A percentile compares a stretch with the other conserved stretches of the same genome.
Evolutionary conservation across 768 basidiomycete genomes (phyloP).

Genomic region (Leccinum incarnatum): DNA sequence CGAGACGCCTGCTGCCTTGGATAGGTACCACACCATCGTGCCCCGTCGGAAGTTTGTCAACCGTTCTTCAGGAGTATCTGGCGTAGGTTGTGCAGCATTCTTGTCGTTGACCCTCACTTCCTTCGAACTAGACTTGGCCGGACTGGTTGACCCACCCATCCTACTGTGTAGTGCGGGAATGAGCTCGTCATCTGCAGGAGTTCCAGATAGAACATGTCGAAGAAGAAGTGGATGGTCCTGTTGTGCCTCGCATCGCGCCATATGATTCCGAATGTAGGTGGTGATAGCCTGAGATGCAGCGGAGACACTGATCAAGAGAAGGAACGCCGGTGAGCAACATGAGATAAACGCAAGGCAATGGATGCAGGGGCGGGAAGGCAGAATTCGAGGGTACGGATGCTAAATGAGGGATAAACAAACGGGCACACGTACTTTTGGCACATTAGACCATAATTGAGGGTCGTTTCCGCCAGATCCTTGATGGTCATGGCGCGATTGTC

Average conservation of each 20-base stretch:
- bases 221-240: constrained; percentile 74
- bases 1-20: constrained; percentile 67
- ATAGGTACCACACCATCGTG: constrained; percentile 80
- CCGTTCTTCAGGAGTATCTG: constrained; percentile 31
- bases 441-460: constrained; percentile 58
- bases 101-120: constrained; percentile 29
- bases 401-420: constrained; percentile 5
- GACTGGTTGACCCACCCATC: constrained; percentile 60
- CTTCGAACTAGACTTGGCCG: constrained; percentile 24
- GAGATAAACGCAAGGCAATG: constrained; percentile 10
- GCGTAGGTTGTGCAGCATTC: not conserved
- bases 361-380: constrained; percentile 4
- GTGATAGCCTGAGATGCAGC: constrained; percentile 82
- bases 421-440: constrained; percentile 66
- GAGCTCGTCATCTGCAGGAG: constrained; percentile 69
- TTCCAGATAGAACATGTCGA: constrained; percentile 70
- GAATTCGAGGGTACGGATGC: constrained; percentile 12
- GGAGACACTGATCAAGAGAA: constrained; percentile 48
- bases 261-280: constrained; percentile 75
- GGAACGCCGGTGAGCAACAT: constrained; percentile 9
- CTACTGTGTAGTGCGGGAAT: constrained; percentile 68
- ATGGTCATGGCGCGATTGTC: constrained; percentile 84
- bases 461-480: constrained; percentile 78
- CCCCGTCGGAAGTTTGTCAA: constrained; percentile 74
- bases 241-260: constrained; percentile 66